Conservation (phyloP, 169 alveolate species). For the Babesia bovis region DNA sequence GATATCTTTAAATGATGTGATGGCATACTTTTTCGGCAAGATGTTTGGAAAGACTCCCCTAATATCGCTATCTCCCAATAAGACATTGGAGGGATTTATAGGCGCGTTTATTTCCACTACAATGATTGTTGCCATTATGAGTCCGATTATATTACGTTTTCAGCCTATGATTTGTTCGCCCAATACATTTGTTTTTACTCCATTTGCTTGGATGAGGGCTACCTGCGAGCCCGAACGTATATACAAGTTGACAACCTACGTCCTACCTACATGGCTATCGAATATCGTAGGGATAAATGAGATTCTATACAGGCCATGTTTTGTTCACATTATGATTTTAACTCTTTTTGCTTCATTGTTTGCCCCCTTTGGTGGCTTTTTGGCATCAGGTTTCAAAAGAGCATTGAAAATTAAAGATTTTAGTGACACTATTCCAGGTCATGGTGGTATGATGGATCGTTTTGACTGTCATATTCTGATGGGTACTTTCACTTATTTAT, state of each 20-base stretch:
- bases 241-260: conserved; percentile 30
- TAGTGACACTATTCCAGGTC: conserved; percentile 98
- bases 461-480: conserved; percentile 96
- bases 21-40: conserved; percentile 95
- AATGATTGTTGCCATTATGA: conserved; percentile 65
- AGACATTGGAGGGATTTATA: conserved; percentile 98
- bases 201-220: conserved; percentile 78
- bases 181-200: conserved; percentile 78
- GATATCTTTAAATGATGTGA: conserved; percentile 92
- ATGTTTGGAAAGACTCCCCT: conserved; percentile 91
- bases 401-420: conserved; percentile 97
- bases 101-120: conserved; percentile 89
- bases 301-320: conserved; percentile 32
- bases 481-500: conserved; percentile 85
- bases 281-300: not conserved
- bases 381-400: conserved; percentile 99
- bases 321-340: conserved; percentile 89
- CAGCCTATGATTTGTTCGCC: conserved; percentile 88
- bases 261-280: conserved; percentile 19
- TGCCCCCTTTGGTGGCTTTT: conserved; percentile 99
- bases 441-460: conserved; percentile 99
- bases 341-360: conserved; percentile 94
- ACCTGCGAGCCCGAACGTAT: conserved; percentile 66
- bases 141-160: conserved; percentile 70
- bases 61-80: conserved; percentile 95